Conservation (phyloP, 1,139 yeast species). For the Lodderomyces parapsilosis region DNA sequence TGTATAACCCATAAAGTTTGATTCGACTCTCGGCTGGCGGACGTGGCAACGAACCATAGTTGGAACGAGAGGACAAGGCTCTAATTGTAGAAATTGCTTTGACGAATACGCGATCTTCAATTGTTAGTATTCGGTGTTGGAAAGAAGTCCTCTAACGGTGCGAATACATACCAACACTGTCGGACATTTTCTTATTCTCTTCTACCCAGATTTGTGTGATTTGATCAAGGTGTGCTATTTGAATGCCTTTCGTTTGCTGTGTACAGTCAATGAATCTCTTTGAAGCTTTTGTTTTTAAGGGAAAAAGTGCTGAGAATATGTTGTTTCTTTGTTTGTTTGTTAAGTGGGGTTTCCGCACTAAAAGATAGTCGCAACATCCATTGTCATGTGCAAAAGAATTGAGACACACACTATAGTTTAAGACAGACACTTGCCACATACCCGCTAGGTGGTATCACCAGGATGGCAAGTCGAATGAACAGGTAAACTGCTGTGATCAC, state of each 20-base stretch:
- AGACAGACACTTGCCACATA: too few relatives aligned
- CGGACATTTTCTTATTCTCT: slow-evolving; percentile 11
- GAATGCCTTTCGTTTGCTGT: not conserved
- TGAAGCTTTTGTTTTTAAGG: not conserved
- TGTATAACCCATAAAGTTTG: slow-evolving; percentile 74
- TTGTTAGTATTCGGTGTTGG: slow-evolving; percentile 1
- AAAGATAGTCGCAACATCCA: not conserved
- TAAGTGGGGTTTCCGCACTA: slow-evolving; percentile 3
- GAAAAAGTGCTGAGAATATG: slow-evolving; percentile 1
- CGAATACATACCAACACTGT: slow-evolving; percentile 15
- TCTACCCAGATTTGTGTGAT: not conserved
- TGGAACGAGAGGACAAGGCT: slow-evolving; percentile 66
- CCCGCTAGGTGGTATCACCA: too few relatives aligned
- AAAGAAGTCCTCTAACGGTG: not conserved
- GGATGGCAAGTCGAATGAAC: too few relatives aligned
- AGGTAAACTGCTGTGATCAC: too few relatives aligned
- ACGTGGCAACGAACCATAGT: slow-evolving; percentile 69
- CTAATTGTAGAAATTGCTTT: slow-evolving; percentile 80
- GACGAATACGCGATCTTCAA: slow-evolving; percentile 68
- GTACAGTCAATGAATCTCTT: not conserved
- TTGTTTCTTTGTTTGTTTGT: not conserved
- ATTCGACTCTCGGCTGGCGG: slow-evolving; percentile 78
- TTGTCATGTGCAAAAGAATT: slow-evolving; percentile 1
- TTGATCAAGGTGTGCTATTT: not conserved
- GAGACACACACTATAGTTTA: not conserved